These are phyloP conservation scores for Chiua virens DNA, from an alignment of 768 basidiomycete genomes.

Conservation along the genomic window DNA sequence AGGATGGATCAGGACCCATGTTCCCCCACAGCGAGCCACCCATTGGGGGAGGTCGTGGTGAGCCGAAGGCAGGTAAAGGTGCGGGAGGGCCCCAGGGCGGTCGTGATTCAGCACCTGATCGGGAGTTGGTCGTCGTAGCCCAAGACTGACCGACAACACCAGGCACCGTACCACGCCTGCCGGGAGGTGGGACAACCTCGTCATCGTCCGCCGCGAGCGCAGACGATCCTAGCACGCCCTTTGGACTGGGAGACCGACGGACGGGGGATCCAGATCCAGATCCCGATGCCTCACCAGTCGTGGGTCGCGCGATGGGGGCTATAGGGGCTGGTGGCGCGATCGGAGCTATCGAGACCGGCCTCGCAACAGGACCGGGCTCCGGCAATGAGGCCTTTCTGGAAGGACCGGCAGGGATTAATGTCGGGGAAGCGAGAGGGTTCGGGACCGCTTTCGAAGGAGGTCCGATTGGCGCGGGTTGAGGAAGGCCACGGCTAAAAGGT, in stretches of 20 bases:
- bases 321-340: constrained; percentile 57
- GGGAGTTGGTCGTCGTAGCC: constrained; percentile 47
- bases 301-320: constrained; percentile 58
- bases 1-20: constrained; percentile 41
- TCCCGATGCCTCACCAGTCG: constrained; percentile 39
- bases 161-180: constrained; percentile 42
- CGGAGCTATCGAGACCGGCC: constrained; percentile 34
- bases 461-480: constrained; percentile 53
- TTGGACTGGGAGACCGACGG: constrained; percentile 53
- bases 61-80: constrained; percentile 35
- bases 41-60: constrained; percentile 35
- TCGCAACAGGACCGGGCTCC: constrained; percentile 54
- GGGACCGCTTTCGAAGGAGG: constrained; percentile 44
- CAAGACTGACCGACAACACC: constrained; percentile 49
- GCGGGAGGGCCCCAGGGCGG: constrained; percentile 48
- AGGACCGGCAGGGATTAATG: constrained; percentile 46
- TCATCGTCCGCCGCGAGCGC: constrained; percentile 80
- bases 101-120: constrained; percentile 39
- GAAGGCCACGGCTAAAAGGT: constrained; percentile 41
- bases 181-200: constrained; percentile 61
- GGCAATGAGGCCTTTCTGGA: constrained; percentile 47
- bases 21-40: constrained; percentile 44
- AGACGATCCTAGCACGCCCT: constrained; percentile 72
- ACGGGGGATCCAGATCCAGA: constrained; percentile 64
- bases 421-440: constrained; percentile 38